Base-by-base conservation (phyloP, 441 rosid species). In the Pelargonium cotyledonis region DNA sequence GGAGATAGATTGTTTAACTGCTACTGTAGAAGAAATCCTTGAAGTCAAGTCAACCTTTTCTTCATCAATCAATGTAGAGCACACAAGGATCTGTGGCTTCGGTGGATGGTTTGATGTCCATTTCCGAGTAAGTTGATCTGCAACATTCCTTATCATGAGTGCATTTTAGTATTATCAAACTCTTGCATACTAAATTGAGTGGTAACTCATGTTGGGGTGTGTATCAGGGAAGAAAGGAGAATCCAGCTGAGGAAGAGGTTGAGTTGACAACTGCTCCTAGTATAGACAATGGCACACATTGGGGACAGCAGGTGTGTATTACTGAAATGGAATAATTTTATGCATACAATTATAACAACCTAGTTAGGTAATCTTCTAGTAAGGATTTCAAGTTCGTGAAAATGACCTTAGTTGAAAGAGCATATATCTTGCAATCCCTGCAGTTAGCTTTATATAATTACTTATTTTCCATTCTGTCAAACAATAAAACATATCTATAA, bases 51-150 rank as follows among this genome's bases (percentile, higher is more conserved):
- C 97, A 53, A 83, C 75, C 51, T 83, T 89, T 67, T 62, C 74
- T 8, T 88, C 92, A 14, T 75, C 86, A 55, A 79, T 88, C 76
- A 82, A 64, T 51, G 60, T 73, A 68, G 78, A 73, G 65, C 70
- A 79, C 72, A 78, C 90, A 18, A 82, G 82, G 74, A 87, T 94
- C 62, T 87, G 89, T 69, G 99, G 94, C 53, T 91, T 89, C 77
- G 88, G 83, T 70, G 99, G 99, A 82, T 94, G 99, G 99, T 94
- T 94, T 63, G 99, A 94, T 78, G 99, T 94, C 82, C 96, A 88
- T 77, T 94, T 94, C 77, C 81, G 82, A 80, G 99, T 92, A 80
- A 85, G 91, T 80, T 57, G 70, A 69, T 67, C 65, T 44, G 72
- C 49, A 29, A 8, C 38, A n/a, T 64, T 38, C 53, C 55, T 67